Conservation (phyloP, 2,329 filamentous ascomycete genomes). For the Neonectria punicea region DNA sequence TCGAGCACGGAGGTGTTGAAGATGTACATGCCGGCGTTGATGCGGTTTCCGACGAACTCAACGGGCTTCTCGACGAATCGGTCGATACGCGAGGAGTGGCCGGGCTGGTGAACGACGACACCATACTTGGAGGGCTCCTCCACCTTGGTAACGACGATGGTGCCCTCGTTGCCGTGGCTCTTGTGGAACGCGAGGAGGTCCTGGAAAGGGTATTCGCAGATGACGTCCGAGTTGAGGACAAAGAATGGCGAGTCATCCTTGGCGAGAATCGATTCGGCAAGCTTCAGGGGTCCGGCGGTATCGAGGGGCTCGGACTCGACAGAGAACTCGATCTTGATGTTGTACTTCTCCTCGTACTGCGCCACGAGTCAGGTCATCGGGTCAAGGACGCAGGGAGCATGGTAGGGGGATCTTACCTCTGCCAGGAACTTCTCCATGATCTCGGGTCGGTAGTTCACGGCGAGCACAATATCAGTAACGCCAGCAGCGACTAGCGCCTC, state of each 20-base stretch:
- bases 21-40: constrained; percentile 99
- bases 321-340: constrained; percentile 96
- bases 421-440: constrained; percentile 95
- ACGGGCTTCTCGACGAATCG: constrained; percentile 99
- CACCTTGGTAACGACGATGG: constrained; percentile 98
- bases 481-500: constrained; percentile 92
- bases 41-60: constrained; percentile 97
- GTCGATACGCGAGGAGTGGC: constrained; percentile 90
- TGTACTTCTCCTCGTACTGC: constrained; percentile 90
- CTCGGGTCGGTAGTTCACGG: constrained; percentile 98
- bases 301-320: constrained; percentile 96
- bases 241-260: constrained; percentile 98
- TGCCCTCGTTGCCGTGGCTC: constrained; percentile 92
- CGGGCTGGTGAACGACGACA: constrained; percentile 97
- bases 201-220: constrained; percentile 96
- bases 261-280: constrained; percentile 89
- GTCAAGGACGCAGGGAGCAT: not conserved
- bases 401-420: constrained; percentile 68
- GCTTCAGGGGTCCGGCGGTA: constrained; percentile 93
- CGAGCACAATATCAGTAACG: constrained; percentile 96
- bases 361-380: constrained; percentile 19
- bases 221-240: constrained; percentile 97
- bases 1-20: constrained; percentile 90
- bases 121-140: constrained; percentile 99
- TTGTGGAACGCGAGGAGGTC: constrained; percentile 93